Base-by-base conservation (phyloP, 108 stramenopile genomes). In the Stephanodiscus minutulus region DNA sequence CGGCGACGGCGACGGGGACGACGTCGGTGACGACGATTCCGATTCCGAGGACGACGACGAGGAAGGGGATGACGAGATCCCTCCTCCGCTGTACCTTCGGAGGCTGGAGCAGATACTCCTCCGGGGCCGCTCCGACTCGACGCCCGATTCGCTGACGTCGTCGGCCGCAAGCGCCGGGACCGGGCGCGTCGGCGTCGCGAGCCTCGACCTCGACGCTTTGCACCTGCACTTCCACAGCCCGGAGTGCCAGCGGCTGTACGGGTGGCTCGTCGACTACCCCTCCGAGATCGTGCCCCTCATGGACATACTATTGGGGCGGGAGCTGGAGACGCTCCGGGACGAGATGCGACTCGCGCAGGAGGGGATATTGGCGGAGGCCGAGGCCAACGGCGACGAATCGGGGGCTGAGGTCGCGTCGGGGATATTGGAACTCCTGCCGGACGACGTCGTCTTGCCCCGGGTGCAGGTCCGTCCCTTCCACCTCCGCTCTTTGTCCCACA, bases 391-490 rank as follows among this genome's bases (percentile, higher is more conserved):
- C 5, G 85, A 82, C 18, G 41, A 41, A 11, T 53, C 52, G 18
- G 68, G 31, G 41, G 54, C 66, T 37, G 68, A 74, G 29, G 28
- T 53, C 33, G 64, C 68, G 49, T 21, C 65, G 8, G 25, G 49
- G 13, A 64, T 74, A 12, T 64, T 78, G 31, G 80, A 81, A 52
- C 35, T 73, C 8, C 60, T 78, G 10, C 71, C 79, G 7, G 52
- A 69, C 5, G 73, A 82, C 10, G 53, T 56, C 10, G 53, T 56
- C 48, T 56, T 88, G 10, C 92, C 91, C 27, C 69, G 79, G 10
- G 66, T 96, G 15, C 96, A 98, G 87, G 96, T 98, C 25, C 93
- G 98, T 12, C 95, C 96, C 22, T 98, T 84, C 77, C 93, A 98
- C 70, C 72, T 99, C 44, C 82, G 82, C 11, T 58, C 72, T 20